These are phyloP conservation scores for Suillus subalutaceus DNA, from an alignment of 768 basidiomycete genomes.

Conservation along the genomic window DNA sequence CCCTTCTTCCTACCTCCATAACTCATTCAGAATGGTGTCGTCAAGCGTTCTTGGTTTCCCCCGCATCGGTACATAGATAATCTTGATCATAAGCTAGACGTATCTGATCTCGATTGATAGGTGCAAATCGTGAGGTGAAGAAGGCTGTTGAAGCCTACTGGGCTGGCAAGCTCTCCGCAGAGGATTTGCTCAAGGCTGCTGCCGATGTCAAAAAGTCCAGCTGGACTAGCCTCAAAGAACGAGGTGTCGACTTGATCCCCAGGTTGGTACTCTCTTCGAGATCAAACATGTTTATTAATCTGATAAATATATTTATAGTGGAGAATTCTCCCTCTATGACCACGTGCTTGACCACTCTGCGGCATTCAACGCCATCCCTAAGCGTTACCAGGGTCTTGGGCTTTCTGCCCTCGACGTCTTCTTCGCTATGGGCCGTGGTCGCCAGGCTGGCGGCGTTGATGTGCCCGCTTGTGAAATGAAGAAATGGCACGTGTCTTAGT, in stretches of 20 bases:
- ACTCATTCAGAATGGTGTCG: conserved; percentile 56
- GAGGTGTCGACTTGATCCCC: conserved; percentile 88
- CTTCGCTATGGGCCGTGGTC: conserved; percentile 99
- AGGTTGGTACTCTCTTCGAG: conserved; percentile 56
- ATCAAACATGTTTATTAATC: conserved; percentile 18
- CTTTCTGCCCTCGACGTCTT: conserved; percentile 92
- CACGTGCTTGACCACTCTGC: conserved; percentile 97
- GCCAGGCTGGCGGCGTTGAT: conserved; percentile 92
- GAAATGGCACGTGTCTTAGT: conserved; percentile 77
- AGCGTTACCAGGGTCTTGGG: conserved; percentile 86
- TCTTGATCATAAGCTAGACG: background rate
- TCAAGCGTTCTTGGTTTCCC: conserved; percentile 93
- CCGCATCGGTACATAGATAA: conserved; percentile 65
- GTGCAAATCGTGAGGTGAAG: conserved; percentile 93
- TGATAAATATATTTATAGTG: conserved; percentile 51
- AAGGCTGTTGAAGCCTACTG: conserved; percentile 99
- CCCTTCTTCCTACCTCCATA: conserved; percentile 19
- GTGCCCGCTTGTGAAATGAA: conserved; percentile 99
- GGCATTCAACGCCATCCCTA: conserved; percentile 95
- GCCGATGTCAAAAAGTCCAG: conserved; percentile 85
- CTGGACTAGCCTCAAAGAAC: conserved; percentile 85
- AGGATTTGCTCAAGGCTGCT: conserved; percentile 86
- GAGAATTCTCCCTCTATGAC: conserved; percentile 98
- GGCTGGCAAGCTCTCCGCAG: conserved; percentile 87
- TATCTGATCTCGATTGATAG: conserved; percentile 39